phyloP scores from a whole-genome alignment of 352 stramenopile species.

The Phytopythium delawarense region DNA sequence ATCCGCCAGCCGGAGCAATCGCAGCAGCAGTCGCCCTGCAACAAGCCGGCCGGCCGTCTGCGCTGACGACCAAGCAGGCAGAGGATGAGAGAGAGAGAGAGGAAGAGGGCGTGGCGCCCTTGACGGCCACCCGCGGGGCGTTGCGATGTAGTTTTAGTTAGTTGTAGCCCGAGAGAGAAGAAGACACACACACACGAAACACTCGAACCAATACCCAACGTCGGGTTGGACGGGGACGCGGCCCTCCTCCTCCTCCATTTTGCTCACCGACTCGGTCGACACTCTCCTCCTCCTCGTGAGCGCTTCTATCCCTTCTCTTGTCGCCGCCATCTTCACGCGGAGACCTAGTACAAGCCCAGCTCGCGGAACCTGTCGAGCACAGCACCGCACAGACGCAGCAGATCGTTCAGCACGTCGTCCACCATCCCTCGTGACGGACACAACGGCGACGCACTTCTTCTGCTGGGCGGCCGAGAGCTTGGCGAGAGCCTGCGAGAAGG shows the following conservation, averaged over 20 bases:
- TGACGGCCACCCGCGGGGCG: neutral
- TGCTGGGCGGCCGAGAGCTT: conserved; percentile 63
- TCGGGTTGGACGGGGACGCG: neutral
- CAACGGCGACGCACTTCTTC: conserved; percentile 31
- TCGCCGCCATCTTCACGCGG: neutral
- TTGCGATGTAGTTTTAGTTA: conserved; percentile 1
- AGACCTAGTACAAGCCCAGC: conserved; percentile 34
- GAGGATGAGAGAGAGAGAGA: neutral
- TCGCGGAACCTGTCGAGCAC: conserved; percentile 36
- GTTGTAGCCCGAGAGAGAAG: neutral
- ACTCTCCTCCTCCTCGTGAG: neutral
- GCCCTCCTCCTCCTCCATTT: neutral
- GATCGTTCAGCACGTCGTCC: neutral
- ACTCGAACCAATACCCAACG: neutral
- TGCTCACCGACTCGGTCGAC: neutral
- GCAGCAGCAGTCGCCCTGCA: neutral
- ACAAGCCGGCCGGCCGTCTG: neutral
- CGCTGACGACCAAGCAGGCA: neutral
- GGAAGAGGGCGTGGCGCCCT: neutral
- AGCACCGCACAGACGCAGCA: conserved; percentile 9
- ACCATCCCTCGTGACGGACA: neutral
- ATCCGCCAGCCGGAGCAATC: neutral
- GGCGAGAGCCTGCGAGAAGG: conserved; percentile 60
- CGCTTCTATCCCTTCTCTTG: neutral
- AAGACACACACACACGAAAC: neutral